Conservation (phyloP, 345 rosid species). For the Crucihimalaya himalaica region DNA sequence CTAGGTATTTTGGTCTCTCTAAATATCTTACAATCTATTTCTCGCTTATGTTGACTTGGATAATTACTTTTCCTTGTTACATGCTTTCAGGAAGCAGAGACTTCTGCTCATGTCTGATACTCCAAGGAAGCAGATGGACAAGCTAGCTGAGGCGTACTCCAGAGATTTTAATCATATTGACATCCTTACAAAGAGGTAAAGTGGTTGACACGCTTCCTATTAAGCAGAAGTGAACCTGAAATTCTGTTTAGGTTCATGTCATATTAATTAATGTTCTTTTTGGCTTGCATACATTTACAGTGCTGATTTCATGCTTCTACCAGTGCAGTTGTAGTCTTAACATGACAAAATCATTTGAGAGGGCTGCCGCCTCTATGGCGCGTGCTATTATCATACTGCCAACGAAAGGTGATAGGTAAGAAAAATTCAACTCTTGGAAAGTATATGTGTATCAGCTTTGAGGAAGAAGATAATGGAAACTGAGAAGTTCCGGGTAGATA, state of each 20-base stretch:
- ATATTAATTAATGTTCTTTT: neutral
- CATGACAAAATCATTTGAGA: conserved; percentile 85
- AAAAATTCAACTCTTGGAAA: neutral
- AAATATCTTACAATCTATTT: conserved; percentile 7
- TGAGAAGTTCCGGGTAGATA: neutral
- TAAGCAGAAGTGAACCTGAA: neutral
- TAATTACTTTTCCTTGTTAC: conserved; percentile 16
- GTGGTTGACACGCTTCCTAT: conserved; percentile 3
- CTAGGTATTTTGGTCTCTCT: conserved; percentile 58
- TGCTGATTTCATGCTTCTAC: conserved; percentile 37
- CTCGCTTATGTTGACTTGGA: conserved; percentile 14
- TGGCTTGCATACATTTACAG: neutral
- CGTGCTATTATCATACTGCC: conserved; percentile 91
- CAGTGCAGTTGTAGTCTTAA: conserved; percentile 88
- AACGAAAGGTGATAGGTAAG: conserved; percentile 79
- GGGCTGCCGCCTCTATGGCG: conserved; percentile 86
- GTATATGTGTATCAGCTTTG: neutral
- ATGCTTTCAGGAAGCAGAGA: conserved; percentile 76
- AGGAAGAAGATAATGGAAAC: neutral
- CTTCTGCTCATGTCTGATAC: conserved; percentile 94
- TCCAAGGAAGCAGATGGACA: conserved; percentile 96
- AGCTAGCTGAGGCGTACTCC: conserved; percentile 67
- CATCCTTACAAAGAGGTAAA: conserved; percentile 85
- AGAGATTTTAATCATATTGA: conserved; percentile 88
- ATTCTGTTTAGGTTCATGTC: conserved; percentile 8